Conservation (phyloP, 78 protist genomes). For the Dictyostelium intermedium region DNA sequence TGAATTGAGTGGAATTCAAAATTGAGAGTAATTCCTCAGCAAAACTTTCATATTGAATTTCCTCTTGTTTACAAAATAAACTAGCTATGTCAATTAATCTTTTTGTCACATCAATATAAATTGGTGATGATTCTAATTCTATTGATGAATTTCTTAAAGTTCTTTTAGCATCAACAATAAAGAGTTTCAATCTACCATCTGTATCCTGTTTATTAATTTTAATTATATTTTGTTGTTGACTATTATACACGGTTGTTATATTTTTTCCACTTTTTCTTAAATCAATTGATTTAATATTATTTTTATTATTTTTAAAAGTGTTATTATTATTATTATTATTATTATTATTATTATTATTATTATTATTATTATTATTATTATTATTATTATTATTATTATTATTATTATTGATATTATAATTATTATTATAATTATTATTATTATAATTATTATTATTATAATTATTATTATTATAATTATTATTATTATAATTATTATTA, state of each 20-base stretch:
- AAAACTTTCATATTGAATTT: constrained; percentile 5
- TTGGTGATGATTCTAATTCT: background rate
- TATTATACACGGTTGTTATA: background rate
- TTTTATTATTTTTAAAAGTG: background rate
- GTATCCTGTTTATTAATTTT: constrained; percentile 26
- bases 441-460: background rate
- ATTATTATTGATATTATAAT: background rate
- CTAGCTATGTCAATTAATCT: background rate
- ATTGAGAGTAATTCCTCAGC: constrained; percentile 1
- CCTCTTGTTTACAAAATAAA: background rate
- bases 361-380: background rate
- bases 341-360: background rate
- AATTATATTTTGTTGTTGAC: background rate
- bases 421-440: background rate
- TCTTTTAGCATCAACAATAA: constrained; percentile 31
- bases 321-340: too few relatives aligned
- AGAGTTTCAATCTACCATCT: constrained; percentile 24
- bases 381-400: background rate
- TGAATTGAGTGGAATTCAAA: background rate
- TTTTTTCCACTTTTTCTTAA: background rate
- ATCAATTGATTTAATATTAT: background rate
- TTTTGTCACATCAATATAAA: background rate
- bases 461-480: background rate
- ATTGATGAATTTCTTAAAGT: background rate
- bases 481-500: background rate